Percentiles rank a stretch among this genome's conserved stretches.
Evolutionary conservation across 2,329 filamentous ascomycete species (phyloP).

Genomic region (Raffaelea deltoideospora): DNA sequence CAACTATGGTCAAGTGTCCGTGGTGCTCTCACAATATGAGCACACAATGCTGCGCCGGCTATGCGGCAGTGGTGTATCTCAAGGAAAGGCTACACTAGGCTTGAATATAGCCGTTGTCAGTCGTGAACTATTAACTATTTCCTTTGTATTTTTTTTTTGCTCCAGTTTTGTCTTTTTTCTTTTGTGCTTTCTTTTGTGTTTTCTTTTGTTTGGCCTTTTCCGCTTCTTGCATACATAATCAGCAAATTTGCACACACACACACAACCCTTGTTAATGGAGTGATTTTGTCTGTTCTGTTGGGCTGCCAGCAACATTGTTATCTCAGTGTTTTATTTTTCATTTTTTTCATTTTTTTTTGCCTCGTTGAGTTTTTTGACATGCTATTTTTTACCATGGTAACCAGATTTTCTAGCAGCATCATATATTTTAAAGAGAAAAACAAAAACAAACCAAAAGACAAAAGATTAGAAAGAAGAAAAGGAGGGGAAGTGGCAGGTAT

Average conservation of each 20-base stretch:
- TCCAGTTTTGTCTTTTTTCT: neutral
- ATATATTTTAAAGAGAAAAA: too few relatives aligned
- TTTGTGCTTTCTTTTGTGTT: neutral
- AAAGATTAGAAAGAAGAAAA: neutral
- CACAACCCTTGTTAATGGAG: too few relatives aligned
- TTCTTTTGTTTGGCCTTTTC: neutral
- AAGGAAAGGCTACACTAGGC: conserved; percentile 42
- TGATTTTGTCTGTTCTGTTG: too few relatives aligned
- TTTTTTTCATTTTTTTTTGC: too few relatives aligned
- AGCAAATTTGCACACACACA: too few relatives aligned
- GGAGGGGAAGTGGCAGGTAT: too few relatives aligned
- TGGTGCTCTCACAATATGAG: conserved; percentile 62
- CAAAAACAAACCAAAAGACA: neutral
- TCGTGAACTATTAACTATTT: neutral
- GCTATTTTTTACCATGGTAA: too few relatives aligned
- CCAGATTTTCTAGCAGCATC: too few relatives aligned
- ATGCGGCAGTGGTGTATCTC: conserved; percentile 50
- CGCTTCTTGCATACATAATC: neutral
- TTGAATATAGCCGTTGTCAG: neutral
- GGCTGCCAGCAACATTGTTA: too few relatives aligned
- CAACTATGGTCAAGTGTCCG: conserved; percentile 50
- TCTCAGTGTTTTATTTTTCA: too few relatives aligned
- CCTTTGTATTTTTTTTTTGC: neutral
- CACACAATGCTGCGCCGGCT: conserved; percentile 52
- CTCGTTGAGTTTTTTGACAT: too few relatives aligned